A percentile compares a stretch with the other conserved stretches of the same genome.
phyloP scores from a whole-genome alignment of 495 filamentous ascomycete genomes.

The Lepidopterella palustris region DNA sequence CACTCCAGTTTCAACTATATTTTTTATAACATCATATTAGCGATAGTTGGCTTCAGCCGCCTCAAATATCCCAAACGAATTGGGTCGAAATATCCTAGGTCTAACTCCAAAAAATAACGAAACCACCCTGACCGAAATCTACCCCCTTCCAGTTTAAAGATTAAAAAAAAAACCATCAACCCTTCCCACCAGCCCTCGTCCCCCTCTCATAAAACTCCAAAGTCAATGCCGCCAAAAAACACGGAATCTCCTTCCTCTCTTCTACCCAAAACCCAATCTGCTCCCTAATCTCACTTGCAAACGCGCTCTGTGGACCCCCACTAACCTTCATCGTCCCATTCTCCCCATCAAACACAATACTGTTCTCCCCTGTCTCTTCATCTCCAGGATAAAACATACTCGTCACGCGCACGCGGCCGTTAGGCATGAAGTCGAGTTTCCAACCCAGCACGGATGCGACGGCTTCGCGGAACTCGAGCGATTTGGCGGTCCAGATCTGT shows the following conservation, averaged over 20 bases:
- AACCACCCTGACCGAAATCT: no score
- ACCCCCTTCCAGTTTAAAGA: no score
- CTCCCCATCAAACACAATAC: slow-evolving; percentile 94
- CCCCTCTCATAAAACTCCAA: slow-evolving; percentile 87
- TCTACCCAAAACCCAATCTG: slow-evolving; percentile 91
- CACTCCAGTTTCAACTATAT: no score
- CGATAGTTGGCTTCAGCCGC: no score
- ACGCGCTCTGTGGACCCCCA: slow-evolving; percentile 77
- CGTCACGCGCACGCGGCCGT: slow-evolving; percentile 83
- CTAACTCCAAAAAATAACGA: no score
- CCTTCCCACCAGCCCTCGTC: slow-evolving; percentile 51
- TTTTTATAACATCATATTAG: no score
- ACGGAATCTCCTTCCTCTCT: slow-evolving; percentile 82
- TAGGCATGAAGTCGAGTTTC: slow-evolving; percentile 87
- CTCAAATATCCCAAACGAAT: no score
- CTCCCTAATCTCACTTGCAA: slow-evolving; percentile 75
- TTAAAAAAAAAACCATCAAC: no score
- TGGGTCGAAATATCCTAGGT: no score
- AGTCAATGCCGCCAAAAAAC: slow-evolving; percentile 82
- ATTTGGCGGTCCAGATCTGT: slow-evolving; percentile 83
- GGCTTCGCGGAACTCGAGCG: slow-evolving; percentile 86
- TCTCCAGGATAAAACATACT: slow-evolving; percentile 62
- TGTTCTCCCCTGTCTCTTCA: slow-evolving; percentile 65
- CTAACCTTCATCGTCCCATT: slow-evolving; percentile 95
- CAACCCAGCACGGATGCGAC: slow-evolving; percentile 84